Evolutionary conservation across 192 early-diverging fungal species (phyloP), one percentile per base, ranked within the genome.

Genomic region (Backusella tarrabulga): DNA sequence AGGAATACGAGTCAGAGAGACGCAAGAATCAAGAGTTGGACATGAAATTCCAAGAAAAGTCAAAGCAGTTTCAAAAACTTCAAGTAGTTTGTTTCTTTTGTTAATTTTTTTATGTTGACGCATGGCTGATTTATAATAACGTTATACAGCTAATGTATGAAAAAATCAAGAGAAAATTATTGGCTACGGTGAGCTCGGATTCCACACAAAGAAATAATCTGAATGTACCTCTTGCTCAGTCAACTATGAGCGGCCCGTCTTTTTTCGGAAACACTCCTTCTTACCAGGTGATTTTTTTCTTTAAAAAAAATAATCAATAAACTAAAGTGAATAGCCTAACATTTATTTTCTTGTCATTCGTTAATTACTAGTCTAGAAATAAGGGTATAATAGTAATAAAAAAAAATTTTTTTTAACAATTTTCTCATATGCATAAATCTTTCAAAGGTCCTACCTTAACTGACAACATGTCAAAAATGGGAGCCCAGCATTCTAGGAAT

Each of bases 31-130:
- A 71, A 4, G 83, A 89, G 34, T 40, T 86, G 21, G 80, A 79
- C 4, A 77, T 82, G 1, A 78, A 83, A 60, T 29, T 89, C 19
- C 83, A 86, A 19, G 87, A 89, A 34, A 89, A 85, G 34, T 75
- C 54, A 32, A 76, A 87, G n/a, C 88, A 88, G 54, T 72, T 91
- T 19, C 83, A 86, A 26, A 88, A 81, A 42, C 60, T 88, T 21
- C 88, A 89, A 79, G 86, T 79, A 60, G 7, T 19, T 7, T 21
- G 2, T 60, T 60, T 7, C n/a, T n/a, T n/a, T 52, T 52, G 0
- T 56, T 73, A n/a, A 19, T 9, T 1, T 40, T 17, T 14, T 44
- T 14, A 5, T 52, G 52, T 68, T 42, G 7, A 56, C 34, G 19
- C 52, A 75, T 50, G 15, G 46, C 17, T 50, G 46, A 50, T 50